Evolutionary conservation across 192 early-diverging fungal genomes (phyloP).

Genomic region (Geranomyces michiganensis): DNA sequence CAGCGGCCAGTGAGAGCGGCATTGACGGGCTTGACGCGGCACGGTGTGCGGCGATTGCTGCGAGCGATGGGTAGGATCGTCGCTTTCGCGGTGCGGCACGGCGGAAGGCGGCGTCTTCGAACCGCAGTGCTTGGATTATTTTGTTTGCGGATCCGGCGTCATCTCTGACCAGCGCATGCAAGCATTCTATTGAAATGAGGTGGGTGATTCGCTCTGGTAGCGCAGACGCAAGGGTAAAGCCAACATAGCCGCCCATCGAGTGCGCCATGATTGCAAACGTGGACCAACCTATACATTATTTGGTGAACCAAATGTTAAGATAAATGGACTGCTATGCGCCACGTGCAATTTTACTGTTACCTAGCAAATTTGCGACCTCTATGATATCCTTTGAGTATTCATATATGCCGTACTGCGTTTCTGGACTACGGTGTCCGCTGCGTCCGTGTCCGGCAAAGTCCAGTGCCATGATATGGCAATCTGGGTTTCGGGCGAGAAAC

Average conservation of each 20-base stretch:
- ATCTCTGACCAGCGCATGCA: constrained; percentile 16
- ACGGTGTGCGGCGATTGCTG: constrained; percentile 24
- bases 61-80: constrained; percentile 7
- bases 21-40: constrained; percentile 19
- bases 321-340: too few species aligned
- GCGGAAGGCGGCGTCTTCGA: constrained; percentile 5
- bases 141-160: background rate
- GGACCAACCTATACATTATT: constrained; percentile 15
- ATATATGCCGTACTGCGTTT: constrained; percentile 29
- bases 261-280: constrained; percentile 30
- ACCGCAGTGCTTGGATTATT: background rate
- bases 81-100: background rate
- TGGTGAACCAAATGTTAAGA: too few species aligned
- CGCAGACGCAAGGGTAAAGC: constrained; percentile 14
- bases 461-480: background rate
- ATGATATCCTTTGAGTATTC: constrained; percentile 31
- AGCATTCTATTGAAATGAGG: constrained; percentile 21
- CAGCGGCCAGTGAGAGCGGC: constrained; percentile 28
- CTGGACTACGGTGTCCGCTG: constrained; percentile 23
- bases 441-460: constrained; percentile 43
- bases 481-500: background rate
- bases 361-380: constrained; percentile 3
- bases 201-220: constrained; percentile 7
- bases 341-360: background rate
- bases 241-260: constrained; percentile 33